Evolutionary conservation across 495 filamentous ascomycete genomes (phyloP), one percentile per base, ranked within the genome.

Genomic region (Aspergillus bridgeri): DNA sequence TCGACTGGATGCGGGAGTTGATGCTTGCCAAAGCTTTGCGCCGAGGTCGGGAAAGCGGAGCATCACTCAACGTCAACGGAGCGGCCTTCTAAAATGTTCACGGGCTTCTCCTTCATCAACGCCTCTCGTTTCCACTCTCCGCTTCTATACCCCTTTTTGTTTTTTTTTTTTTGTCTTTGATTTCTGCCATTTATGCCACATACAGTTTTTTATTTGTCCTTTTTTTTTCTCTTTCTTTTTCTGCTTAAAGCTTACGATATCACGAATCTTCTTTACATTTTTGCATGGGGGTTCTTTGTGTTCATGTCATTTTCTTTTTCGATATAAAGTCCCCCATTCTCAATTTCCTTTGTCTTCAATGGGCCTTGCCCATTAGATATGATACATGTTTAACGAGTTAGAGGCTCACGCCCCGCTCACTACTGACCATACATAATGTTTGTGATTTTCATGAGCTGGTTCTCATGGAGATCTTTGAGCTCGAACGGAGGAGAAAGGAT

Each of bases 1-100:
- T 97, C 57, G 93, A 96, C 61, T 98, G 94, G 94, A 96, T 97
- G 94, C 77, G 94, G 3, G 92, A 97, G 80, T 72, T 98, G 51
- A 97, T 98, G 94, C 84, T 98, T 21, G 92, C 93, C 5, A 96
- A 92, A 69, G 92, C 93, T 20, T 74, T 91, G 3, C 27, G 17
- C 75, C 42, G 45, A 0, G 88, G 89, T 66, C 90, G 91, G 75
- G 85, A 86, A 17, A 85, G 88, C 60, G 92, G 92, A 8, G 95
- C 83, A 49, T 85, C 87, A 69, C 77, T 96, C 57, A 86, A 84
- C 55, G 79, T 96, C 48, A 96, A 97, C 68, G 93, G 92, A 18
- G 84, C 84, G 63, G 84, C 84, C 73, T 82, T 95, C 63, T 92
- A 80, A 64, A 33, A 2, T 5, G 15, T 8, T 19, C n/a, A 23